These are phyloP conservation scores for Durusdinium trenchii DNA, from an alignment of 73 alveolate species.

Conservation along the genomic window DNA sequence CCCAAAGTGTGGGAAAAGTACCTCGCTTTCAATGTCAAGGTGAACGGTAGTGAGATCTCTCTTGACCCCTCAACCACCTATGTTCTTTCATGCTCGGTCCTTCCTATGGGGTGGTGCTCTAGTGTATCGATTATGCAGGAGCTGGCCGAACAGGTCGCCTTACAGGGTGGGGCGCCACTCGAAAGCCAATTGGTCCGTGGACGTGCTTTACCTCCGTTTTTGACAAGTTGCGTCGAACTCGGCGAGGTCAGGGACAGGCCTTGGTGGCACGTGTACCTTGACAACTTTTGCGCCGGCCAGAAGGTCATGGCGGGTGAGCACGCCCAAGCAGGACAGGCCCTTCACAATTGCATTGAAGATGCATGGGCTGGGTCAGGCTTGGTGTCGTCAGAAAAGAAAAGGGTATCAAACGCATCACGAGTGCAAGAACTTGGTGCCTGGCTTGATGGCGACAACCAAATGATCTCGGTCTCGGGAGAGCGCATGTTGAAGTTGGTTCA, in stretches of 20 bases:
- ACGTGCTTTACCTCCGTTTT: background rate
- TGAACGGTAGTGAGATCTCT: no score
- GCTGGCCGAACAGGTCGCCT: background rate
- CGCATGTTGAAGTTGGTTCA: background rate
- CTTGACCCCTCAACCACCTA: background rate
- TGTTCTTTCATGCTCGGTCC: background rate
- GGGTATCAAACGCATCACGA: background rate
- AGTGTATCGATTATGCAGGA: background rate
- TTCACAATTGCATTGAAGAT: background rate
- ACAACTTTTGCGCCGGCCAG: conserved; percentile 8
- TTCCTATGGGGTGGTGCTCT: conserved; percentile 10
- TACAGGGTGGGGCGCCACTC: background rate
- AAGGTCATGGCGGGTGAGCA: background rate
- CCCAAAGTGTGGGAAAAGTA: background rate
- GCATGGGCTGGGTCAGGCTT: background rate
- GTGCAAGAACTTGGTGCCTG: background rate
- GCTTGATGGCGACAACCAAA: background rate
- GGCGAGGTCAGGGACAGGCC: background rate
- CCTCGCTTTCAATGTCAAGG: background rate
- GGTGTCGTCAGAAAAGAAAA: background rate
- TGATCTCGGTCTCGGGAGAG: background rate
- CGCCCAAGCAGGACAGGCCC: background rate
- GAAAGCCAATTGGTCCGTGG: background rate
- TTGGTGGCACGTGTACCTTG: conserved; percentile 1
- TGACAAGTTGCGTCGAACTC: background rate